Percentiles rank a stretch among this genome's conserved stretches.
These are phyloP conservation scores for Elongisporangium anandrum DNA, from an alignment of 352 stramenopile species.

Conservation along the genomic window DNA sequence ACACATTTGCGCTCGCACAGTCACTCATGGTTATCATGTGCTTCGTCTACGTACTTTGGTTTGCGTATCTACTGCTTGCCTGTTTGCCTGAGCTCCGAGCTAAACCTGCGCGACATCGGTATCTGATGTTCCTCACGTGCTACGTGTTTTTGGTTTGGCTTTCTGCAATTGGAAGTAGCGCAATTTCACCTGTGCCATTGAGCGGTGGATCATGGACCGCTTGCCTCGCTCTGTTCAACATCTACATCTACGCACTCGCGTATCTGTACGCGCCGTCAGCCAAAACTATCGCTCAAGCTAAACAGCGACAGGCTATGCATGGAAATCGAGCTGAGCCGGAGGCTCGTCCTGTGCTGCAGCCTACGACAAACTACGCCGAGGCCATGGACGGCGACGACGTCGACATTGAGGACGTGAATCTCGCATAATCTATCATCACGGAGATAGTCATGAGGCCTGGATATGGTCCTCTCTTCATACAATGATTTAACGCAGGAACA, in stretches of 20 bases:
- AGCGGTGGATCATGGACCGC: slow-evolving; percentile 49
- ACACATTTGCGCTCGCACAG: slow-evolving; percentile 29
- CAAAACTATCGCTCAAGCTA: slow-evolving; percentile 22
- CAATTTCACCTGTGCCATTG: slow-evolving; percentile 38
- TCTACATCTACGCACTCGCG: slow-evolving; percentile 53
- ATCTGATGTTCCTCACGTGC: slow-evolving; percentile 37
- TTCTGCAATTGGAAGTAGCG: slow-evolving; percentile 26
- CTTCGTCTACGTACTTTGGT: slow-evolving; percentile 48
- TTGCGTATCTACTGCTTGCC: slow-evolving; percentile 25
- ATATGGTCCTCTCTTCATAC: too few relatives aligned
- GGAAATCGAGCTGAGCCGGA: slow-evolving; percentile 16
- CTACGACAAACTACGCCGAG: neutral
- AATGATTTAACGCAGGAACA: too few relatives aligned
- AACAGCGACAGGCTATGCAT: slow-evolving; percentile 12
- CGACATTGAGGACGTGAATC: neutral
- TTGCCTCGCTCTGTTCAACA: slow-evolving; percentile 47
- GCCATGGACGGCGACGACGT: slow-evolving; percentile 5
- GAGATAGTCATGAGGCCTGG: too few relatives aligned
- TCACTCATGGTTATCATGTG: slow-evolving; percentile 34
- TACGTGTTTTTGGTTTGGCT: slow-evolving; percentile 51
- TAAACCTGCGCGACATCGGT: slow-evolving; percentile 42
- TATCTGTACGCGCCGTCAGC: slow-evolving; percentile 53
- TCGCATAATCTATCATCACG: slow-evolving; percentile 3
- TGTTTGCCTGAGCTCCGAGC: slow-evolving; percentile 39
- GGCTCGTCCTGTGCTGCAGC: slow-evolving; percentile 13